phyloP scores from a whole-genome alignment of 495 filamentous ascomycete species.

The Podospora anserina region DNA sequence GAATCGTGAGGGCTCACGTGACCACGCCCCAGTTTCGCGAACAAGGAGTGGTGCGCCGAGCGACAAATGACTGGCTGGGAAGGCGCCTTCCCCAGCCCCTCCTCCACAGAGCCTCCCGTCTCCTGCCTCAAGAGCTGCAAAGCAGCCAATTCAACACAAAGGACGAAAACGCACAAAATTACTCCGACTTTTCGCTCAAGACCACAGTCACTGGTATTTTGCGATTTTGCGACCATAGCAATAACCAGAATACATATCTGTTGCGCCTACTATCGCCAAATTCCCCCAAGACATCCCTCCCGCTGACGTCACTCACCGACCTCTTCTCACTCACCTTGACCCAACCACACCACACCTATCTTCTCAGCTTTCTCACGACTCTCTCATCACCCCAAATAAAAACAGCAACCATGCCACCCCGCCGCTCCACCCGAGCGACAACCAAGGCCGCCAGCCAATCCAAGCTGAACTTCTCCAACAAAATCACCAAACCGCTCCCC shows the following conservation, averaged over 20 bases:
- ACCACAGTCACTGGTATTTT: neutral
- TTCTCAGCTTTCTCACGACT: neutral
- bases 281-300: neutral
- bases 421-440: constrained; percentile 50
- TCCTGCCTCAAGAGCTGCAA: neutral
- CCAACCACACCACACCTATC: neutral
- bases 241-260: neutral
- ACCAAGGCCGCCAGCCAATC: constrained; percentile 52
- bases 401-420: constrained; percentile 59
- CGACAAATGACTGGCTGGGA: neutral
- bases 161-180: neutral
- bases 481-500: constrained; percentile 61
- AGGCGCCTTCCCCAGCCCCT: neutral
- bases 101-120: neutral
- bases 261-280: neutral
- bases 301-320: neutral
- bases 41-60: neutral
- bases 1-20: neutral
- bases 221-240: neutral
- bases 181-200: neutral
- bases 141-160: neutral
- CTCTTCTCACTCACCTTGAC: neutral
- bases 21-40: neutral
- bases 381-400: neutral
- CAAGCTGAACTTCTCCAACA: constrained; percentile 71